Evolutionary conservation across 345 rosid genomes (phyloP), one percentile per base, ranked within the genome.

Genomic region (Barbarea vulgaris): DNA sequence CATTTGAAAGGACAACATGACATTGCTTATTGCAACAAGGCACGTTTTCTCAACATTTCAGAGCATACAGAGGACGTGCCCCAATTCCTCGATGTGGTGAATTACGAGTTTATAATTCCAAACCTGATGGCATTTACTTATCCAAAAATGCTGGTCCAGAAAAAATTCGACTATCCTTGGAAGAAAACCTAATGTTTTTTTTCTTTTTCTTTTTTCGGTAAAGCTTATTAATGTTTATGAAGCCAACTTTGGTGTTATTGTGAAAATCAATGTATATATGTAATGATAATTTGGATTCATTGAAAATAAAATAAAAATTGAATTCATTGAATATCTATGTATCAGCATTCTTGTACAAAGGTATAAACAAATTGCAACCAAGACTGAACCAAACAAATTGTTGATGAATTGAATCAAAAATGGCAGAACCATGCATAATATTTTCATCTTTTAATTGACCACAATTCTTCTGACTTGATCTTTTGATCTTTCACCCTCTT

Each of bases 121-220:
- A 10, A 57, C 7, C 3, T 34, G 24, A 30, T 70, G 74, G 66
- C 25, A 70, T 57, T 31, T 70, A 30, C 41, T 8, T 8, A 42
- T 41, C 65, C 0, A 46, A 44, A 46, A 41, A 57, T 44, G 31
- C 7, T 14, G 46, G 1, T 70, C 65, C 33, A 5, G 25, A 44
- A 22, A 58, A 15, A 13, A n/a, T 5, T 52, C 12, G 65, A 30
- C 21, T 6, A 70, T 12, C 44, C 7, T 44, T 70, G 74, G 75
- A 53, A 2, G 7, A 53, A 53, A 53, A 53, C 25, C 33, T 22
- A 17, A n/a, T 17, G 51, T 46, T 15, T 46, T 46, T 41, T 41
- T 46, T 46, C 14, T 41, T 34, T 34, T 39, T 39, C 44, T 39
- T 37, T 37, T 39, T 24, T 21, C n/a, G n/a, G 22, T 18, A 47